Evolutionary conservation across 495 filamentous ascomycete species (phyloP).

Genomic region (Glutinoglossum americanum): DNA sequence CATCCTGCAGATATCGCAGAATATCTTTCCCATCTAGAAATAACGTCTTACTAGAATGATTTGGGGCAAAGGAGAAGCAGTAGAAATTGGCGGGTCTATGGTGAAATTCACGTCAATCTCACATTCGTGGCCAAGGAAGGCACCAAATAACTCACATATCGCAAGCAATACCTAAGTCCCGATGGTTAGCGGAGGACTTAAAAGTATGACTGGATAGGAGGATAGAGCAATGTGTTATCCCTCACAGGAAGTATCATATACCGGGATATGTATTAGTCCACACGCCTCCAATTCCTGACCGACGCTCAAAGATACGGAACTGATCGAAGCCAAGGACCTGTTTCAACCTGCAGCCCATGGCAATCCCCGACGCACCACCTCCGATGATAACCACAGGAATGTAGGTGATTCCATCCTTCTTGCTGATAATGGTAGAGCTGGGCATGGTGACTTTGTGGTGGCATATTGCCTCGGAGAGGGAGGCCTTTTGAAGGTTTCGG

Average conservation of each 20-base stretch:
- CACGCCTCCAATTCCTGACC: slow-evolving; percentile 43
- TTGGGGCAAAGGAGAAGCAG: slow-evolving; percentile 38
- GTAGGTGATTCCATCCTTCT: neutral
- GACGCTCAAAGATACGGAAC: slow-evolving; percentile 41
- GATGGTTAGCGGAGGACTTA: neutral
- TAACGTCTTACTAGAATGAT: slow-evolving; percentile 32
- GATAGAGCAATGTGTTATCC: neutral
- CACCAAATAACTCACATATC: slow-evolving; percentile 5
- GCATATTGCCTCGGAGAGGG: too few relatives aligned
- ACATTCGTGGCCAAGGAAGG: neutral
- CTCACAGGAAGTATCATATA: slow-evolving; percentile 9
- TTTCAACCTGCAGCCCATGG: slow-evolving; percentile 39
- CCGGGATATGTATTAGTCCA: slow-evolving; percentile 46
- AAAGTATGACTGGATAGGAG: neutral
- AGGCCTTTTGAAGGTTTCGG: too few relatives aligned
- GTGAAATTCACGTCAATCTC: neutral
- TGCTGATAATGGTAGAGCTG: neutral
- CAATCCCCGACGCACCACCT: slow-evolving; percentile 45
- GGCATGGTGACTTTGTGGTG: neutral
- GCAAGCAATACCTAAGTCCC: slow-evolving; percentile 18
- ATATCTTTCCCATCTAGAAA: slow-evolving; percentile 35
- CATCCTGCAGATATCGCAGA: slow-evolving; percentile 31
- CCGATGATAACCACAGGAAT: slow-evolving; percentile 23
- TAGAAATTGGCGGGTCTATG: slow-evolving; percentile 28
- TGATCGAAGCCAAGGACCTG: slow-evolving; percentile 37